These are phyloP conservation scores for Alternaria gaisen DNA, from an alignment of 2,329 filamentous ascomycete genomes.

Conservation along the genomic window DNA sequence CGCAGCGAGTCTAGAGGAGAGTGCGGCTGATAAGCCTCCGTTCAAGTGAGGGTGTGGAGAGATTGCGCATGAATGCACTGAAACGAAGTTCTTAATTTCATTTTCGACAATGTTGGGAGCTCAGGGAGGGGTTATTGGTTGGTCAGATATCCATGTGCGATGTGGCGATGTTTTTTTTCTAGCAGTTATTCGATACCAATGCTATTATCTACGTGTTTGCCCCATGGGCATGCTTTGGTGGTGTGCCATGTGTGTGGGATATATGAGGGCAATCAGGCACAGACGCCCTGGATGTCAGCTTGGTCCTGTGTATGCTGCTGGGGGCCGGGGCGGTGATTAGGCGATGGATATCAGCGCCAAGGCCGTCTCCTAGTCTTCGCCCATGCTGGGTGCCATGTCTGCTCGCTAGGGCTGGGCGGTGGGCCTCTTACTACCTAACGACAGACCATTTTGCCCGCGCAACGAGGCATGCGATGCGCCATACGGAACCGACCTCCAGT, in stretches of 20 bases:
- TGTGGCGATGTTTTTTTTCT: slow-evolving; percentile 20
- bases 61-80: slow-evolving; percentile 1
- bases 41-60: slow-evolving; percentile 34
- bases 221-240: background rate
- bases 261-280: slow-evolving; percentile 18
- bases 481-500: slow-evolving; percentile 17
- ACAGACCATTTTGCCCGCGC: slow-evolving; percentile 16
- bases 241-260: background rate
- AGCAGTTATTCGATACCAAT: slow-evolving; percentile 3
- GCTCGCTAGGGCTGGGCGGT: slow-evolving; percentile 14
- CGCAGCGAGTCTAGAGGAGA: slow-evolving; percentile 51
- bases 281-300: background rate
- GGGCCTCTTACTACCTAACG: slow-evolving; percentile 17
- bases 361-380: slow-evolving; percentile 3
- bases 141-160: slow-evolving; percentile 37
- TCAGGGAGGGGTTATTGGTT: slow-evolving; percentile 18
- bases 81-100: slow-evolving; percentile 8
- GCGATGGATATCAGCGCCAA: slow-evolving; percentile 5
- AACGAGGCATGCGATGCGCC: slow-evolving; percentile 36
- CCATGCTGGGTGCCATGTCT: slow-evolving; percentile 2
- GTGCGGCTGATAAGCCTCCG: slow-evolving; percentile 39
- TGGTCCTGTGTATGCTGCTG: background rate
- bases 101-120: slow-evolving; percentile 9
- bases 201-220: background rate
- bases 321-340: slow-evolving; percentile 7